phyloP scores from a whole-genome alignment of 208 protist genomes.

The Trypanosoma cruzi region DNA sequence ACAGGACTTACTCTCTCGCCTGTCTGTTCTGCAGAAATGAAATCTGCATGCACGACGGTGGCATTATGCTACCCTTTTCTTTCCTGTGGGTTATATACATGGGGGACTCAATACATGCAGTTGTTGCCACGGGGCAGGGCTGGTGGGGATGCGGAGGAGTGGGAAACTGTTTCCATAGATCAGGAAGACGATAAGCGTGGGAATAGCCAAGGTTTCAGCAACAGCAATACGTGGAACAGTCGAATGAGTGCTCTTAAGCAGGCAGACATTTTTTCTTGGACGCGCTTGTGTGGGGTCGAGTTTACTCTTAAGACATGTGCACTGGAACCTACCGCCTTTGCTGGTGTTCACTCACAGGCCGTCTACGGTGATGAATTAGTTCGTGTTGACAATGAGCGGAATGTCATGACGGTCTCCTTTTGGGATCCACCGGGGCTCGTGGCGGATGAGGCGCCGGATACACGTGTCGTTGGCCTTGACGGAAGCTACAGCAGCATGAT shows the following conservation, averaged over 20 bases:
- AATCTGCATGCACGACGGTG: slow-evolving; percentile 35
- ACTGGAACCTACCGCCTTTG: slow-evolving; percentile 24
- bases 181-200: not conserved
- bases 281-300: slow-evolving; percentile 1
- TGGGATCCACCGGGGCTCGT: not conserved
- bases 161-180: not conserved
- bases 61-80: slow-evolving; percentile 38
- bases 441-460: not conserved
- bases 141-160: not conserved
- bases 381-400: slow-evolving; percentile 47
- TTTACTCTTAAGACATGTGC: slow-evolving; percentile 20
- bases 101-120: slow-evolving; percentile 33
- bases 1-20: slow-evolving; percentile 23
- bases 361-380: slow-evolving; percentile 28
- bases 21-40: slow-evolving; percentile 20
- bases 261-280: not conserved
- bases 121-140: slow-evolving; percentile 31
- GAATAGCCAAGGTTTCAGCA: not conserved
- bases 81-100: slow-evolving; percentile 31
- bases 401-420: slow-evolving; percentile 40
- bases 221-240: not conserved
- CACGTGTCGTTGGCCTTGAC: slow-evolving; percentile 32
- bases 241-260: not conserved
- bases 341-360: slow-evolving; percentile 16
- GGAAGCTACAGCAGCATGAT: slow-evolving; percentile 20